Percentiles rank a stretch among this genome's conserved stretches.
Evolutionary conservation across 2,329 filamentous ascomycete species (phyloP).

Genomic region (Neopestalotiopsis clavispora): DNA sequence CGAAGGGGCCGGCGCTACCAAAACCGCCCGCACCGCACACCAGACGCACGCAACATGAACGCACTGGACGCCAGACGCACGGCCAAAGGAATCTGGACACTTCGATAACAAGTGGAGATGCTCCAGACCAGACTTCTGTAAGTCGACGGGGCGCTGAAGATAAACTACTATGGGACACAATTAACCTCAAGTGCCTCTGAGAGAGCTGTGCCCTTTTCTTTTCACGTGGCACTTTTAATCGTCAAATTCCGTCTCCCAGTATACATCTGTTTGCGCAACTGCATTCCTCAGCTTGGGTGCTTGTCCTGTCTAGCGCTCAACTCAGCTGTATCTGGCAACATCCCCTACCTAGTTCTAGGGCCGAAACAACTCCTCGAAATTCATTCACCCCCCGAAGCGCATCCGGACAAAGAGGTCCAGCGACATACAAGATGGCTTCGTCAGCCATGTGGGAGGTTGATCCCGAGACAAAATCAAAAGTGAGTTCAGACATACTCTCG

Average conservation of each 20-base stretch:
- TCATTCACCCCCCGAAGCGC: not conserved
- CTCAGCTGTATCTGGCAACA: not conserved
- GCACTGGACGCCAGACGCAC: too few relatives aligned
- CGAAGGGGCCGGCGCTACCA: too few relatives aligned
- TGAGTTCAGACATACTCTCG: constrained; percentile 44
- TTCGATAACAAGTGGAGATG: not conserved
- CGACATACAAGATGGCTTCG: constrained; percentile 53
- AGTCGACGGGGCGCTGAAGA: not conserved
- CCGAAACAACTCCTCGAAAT: not conserved
- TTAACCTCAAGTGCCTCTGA: not conserved
- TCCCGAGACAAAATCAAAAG: constrained; percentile 95
- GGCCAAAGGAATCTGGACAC: not conserved
- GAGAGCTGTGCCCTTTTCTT: not conserved
- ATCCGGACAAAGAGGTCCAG: not conserved
- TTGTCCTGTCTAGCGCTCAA: not conserved
- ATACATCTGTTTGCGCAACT: not conserved
- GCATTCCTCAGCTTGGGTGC: not conserved
- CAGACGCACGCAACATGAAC: too few relatives aligned
- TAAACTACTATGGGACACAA: not conserved
- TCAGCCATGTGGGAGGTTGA: constrained; percentile 99
- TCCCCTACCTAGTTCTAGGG: not conserved
- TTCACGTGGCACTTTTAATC: not conserved
- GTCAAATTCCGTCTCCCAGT: not conserved
- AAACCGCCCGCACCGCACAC: too few relatives aligned
- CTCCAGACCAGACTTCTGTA: constrained; percentile 1